Evolutionary conservation across 768 basidiomycete genomes (phyloP).

Genomic region (Pleurotus pulmonarius): DNA sequence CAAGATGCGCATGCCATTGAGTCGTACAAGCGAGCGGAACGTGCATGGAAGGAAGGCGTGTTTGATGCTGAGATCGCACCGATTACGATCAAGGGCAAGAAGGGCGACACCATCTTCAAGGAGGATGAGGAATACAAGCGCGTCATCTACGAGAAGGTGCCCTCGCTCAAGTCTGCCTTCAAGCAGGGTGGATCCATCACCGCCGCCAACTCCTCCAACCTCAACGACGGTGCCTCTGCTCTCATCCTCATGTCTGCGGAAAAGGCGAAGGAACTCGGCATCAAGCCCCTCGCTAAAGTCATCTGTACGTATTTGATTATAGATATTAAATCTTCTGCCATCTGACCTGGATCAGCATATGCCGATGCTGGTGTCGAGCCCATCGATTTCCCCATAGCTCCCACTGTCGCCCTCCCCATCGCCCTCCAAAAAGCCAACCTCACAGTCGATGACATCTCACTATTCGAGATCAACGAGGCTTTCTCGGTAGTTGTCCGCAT

Average conservation of each 20-base stretch:
- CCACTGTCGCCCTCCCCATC: slow-evolving; percentile 84
- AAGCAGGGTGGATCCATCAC: slow-evolving; percentile 88
- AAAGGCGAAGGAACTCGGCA: slow-evolving; percentile 86
- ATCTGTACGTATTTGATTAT: slow-evolving; percentile 60
- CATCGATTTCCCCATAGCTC: slow-evolving; percentile 95
- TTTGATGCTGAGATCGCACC: slow-evolving; percentile 89
- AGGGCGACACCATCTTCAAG: slow-evolving; percentile 82
- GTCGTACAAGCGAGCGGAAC: slow-evolving; percentile 90
- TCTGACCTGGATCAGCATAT: slow-evolving; percentile 55
- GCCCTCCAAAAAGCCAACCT: slow-evolving; percentile 88
- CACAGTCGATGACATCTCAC: slow-evolving; percentile 76
- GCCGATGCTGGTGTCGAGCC: slow-evolving; percentile 97
- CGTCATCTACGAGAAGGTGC: slow-evolving; percentile 92
- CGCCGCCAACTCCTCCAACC: slow-evolving; percentile 90
- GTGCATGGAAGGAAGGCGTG: slow-evolving; percentile 83
- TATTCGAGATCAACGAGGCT: slow-evolving; percentile 97
- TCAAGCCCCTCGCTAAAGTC: slow-evolving; percentile 92
- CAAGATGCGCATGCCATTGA: slow-evolving; percentile 92
- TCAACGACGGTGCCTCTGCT: slow-evolving; percentile 97
- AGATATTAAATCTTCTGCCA: too few species aligned
- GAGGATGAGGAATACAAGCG: slow-evolving; percentile 99
- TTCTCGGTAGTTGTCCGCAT: slow-evolving; percentile 93
- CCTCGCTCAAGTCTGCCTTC: slow-evolving; percentile 85
- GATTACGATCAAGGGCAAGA: slow-evolving; percentile 89
- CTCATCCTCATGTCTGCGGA: slow-evolving; percentile 92